Percentiles rank a stretch among this genome's conserved stretches.
phyloP scores from a whole-genome alignment of 768 basidiomycete species.

The Trametes gibbosa region DNA sequence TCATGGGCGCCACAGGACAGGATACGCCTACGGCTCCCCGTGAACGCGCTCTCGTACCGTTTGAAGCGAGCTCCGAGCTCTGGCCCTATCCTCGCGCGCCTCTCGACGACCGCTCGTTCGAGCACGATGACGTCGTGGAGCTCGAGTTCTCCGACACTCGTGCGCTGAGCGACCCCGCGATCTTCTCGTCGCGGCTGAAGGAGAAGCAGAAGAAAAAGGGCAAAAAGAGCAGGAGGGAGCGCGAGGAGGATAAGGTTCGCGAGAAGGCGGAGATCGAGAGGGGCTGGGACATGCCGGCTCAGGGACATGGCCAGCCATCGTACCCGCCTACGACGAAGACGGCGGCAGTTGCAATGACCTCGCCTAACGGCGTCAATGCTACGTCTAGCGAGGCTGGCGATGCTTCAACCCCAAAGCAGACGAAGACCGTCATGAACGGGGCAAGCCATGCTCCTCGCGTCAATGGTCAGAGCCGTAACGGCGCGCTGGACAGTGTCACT shows the following conservation, averaged over 20 bases:
- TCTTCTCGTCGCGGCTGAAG: constrained; percentile 39
- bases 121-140: constrained; percentile 62
- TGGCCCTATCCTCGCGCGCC: constrained; percentile 66
- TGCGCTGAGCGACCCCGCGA: constrained; percentile 64
- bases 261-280: constrained; percentile 52
- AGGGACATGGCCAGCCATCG: constrained; percentile 11
- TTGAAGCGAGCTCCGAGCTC: constrained; percentile 60
- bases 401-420: not conserved
- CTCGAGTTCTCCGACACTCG: constrained; percentile 75
- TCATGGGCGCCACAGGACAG: not conserved
- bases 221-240: constrained; percentile 28
- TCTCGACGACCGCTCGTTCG: constrained; percentile 36
- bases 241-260: constrained; percentile 34
- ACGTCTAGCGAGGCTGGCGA: not conserved
- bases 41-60: constrained; percentile 47
- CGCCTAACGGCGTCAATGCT: not conserved
- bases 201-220: constrained; percentile 30
- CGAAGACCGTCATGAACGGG: constrained; percentile 2
- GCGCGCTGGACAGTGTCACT: constrained; percentile 2
- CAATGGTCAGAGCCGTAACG: constrained; percentile 6
- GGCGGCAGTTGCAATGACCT: not conserved
- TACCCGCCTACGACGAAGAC: not conserved
- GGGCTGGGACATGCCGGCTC: constrained; percentile 56
- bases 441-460: not conserved
- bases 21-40: constrained; percentile 7